Conservation (phyloP, 495 filamentous ascomycete genomes). For the Penicillium alfredii region DNA sequence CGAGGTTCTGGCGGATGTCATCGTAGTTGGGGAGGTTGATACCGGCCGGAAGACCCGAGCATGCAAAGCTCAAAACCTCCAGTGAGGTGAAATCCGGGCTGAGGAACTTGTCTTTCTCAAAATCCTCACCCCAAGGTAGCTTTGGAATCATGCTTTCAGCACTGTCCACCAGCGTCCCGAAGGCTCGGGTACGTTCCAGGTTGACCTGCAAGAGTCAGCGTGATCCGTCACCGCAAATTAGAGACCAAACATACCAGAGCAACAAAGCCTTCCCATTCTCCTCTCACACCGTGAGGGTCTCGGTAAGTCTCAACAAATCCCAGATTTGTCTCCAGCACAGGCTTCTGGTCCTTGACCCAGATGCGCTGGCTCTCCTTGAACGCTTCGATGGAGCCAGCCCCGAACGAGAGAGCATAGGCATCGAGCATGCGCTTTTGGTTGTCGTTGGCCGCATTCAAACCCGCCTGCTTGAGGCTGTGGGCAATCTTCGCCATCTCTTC, state of each 20-base stretch:
- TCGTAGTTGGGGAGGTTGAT: constrained; percentile 87
- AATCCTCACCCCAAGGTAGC: constrained; percentile 80
- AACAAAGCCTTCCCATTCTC: constrained; percentile 97
- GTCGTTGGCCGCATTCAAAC: constrained; percentile 72
- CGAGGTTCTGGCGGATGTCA: constrained; percentile 82
- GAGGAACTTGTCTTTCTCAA: constrained; percentile 92
- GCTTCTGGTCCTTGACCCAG: constrained; percentile 91
- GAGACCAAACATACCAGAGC: constrained; percentile 50
- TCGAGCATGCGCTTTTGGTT: constrained; percentile 79
- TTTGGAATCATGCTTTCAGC: constrained; percentile 80
- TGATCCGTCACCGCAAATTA: neutral
- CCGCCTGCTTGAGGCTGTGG: constrained; percentile 62
- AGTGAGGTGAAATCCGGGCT: constrained; percentile 91
- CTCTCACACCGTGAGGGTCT: constrained; percentile 84
- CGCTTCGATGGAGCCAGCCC: constrained; percentile 73
- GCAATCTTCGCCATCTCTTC: constrained; percentile 77
- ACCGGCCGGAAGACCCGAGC: constrained; percentile 78
- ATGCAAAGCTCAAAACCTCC: constrained; percentile 68
- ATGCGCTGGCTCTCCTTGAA: constrained; percentile 87
- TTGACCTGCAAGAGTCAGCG: constrained; percentile 52
- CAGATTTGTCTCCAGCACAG: constrained; percentile 83
- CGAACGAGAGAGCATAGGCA: constrained; percentile 79
- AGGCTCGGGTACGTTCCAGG: constrained; percentile 83
- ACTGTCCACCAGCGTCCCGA: constrained; percentile 72
- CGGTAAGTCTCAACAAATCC: constrained; percentile 97